Conservation (phyloP, 1,284 basidiomycete species). For the Papiliotrema nemorosa region DNA sequence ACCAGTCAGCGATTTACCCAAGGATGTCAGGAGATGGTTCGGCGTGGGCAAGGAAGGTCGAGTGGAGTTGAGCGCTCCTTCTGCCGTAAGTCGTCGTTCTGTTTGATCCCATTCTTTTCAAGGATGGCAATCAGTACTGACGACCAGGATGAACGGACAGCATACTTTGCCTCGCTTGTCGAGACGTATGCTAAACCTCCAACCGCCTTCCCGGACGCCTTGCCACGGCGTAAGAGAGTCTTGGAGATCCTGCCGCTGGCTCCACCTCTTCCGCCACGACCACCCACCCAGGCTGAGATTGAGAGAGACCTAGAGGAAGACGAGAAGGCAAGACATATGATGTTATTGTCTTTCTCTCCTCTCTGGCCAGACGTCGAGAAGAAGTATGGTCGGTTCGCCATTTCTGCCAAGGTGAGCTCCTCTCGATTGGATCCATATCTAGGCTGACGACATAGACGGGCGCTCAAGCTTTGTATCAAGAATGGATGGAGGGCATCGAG, state of each 20-base stretch:
- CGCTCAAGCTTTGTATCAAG: background rate
- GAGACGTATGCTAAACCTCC: conserved; percentile 70
- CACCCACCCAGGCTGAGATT: conserved; percentile 78
- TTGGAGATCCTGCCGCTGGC: conserved; percentile 85
- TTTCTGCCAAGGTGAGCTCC: conserved; percentile 66
- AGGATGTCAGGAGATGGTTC: conserved; percentile 89
- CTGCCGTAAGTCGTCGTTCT: conserved; percentile 31
- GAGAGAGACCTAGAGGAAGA: conserved; percentile 80
- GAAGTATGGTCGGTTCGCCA: conserved; percentile 88
- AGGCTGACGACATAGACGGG: conserved; percentile 7
- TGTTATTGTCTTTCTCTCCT: conserved; percentile 82
- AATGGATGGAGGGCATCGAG: background rate
- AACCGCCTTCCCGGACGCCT: conserved; percentile 84
- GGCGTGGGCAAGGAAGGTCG: conserved; percentile 72
- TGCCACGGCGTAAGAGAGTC: conserved; percentile 76
- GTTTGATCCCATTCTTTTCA: background rate
- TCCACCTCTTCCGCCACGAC: conserved; percentile 79
- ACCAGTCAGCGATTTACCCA: conserved; percentile 64
- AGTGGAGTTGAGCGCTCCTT: conserved; percentile 60
- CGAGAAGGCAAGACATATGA: conserved; percentile 68
- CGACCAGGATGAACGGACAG: conserved; percentile 57
- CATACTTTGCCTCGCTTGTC: conserved; percentile 74
- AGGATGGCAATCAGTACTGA: background rate
- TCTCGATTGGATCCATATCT: background rate
- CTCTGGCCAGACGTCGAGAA: conserved; percentile 85